Evolutionary conservation across 352 stramenopile genomes (phyloP), one percentile per base, ranked within the genome.

Genomic region (Phytophthora uliginosa): DNA sequence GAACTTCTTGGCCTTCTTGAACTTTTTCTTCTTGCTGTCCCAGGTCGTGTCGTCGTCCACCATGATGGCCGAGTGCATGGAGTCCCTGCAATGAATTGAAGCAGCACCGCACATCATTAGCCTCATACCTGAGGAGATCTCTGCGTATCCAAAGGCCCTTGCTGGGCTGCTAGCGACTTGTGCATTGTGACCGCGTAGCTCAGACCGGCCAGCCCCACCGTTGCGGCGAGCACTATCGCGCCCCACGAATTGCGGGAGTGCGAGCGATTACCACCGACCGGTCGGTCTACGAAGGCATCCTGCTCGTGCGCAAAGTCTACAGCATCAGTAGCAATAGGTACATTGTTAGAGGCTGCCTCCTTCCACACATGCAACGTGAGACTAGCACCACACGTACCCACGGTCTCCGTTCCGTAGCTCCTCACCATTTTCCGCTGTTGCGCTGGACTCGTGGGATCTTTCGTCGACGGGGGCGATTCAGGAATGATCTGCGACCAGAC

Each of bases 31-130:
- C 45, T 63, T 63, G 70, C 67, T 78, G 34, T 60, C 66, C 28
- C 67, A 76, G 34, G 76, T 56, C 22, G 65, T 66, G 15, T 60
- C 65, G 12, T 63, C 55, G 24, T 76, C 71, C 57, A 76, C 69
- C 18, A 78, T 53, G 22, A 85, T 48, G 13, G 62, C 69, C 2
- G 74, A 53, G 58, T 89, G 80, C 78, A 88, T 86, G n/a, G 71
- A 67, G 18, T 88, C 70, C 20, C 77, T 86, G 38, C 40, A 38
- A 10, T 17, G 0, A 42, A 42, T 42, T 42, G 15, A 42, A 42
- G 10, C 36, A 31, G 26, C 26, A 51, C 33, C 28, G 10, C 55
- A 51, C 36, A 40, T 45, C 15, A 59, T 33, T 18, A 59, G 15
- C n/a, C 10, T 20, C 22, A 45, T 6, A 18, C 53, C 31, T 5